A percentile compares a stretch with the other conserved stretches of the same genome.
Conservation (phyloP, 1,284 basidiomycete genomes). For the Taiwanofungus camphoratus region DNA sequence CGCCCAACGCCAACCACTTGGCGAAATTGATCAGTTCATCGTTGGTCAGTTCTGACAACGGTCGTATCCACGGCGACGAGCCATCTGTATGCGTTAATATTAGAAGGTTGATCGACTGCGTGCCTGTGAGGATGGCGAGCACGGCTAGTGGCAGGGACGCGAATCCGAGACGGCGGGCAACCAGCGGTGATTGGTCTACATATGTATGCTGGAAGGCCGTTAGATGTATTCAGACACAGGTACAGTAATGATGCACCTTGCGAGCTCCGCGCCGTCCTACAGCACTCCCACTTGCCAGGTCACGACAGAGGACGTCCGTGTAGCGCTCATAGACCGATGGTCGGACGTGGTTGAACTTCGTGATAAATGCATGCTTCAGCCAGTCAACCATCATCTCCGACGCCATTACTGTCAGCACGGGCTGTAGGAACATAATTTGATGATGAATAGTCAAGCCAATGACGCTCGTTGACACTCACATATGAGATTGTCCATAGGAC, state of each 20-base stretch:
- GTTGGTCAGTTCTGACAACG: slow-evolving; percentile 31
- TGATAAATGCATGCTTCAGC: slow-evolving; percentile 99
- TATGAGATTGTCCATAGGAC: slow-evolving; percentile 89
- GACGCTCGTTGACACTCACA: slow-evolving; percentile 34
- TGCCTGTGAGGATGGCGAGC: slow-evolving; percentile 82
- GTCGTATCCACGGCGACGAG: slow-evolving; percentile 34
- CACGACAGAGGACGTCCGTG: slow-evolving; percentile 93
- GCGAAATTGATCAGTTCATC: slow-evolving; percentile 48
- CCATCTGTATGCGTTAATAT: slow-evolving; percentile 42
- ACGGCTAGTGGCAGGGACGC: slow-evolving; percentile 90
- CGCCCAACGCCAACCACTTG: slow-evolving; percentile 61
- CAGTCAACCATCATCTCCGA: slow-evolving; percentile 97
- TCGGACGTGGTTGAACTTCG: slow-evolving; percentile 95
- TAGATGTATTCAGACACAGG: slow-evolving; percentile 3
- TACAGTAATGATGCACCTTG: too few relatives aligned
- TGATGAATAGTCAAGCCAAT: neutral
- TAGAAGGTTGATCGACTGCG: slow-evolving; percentile 72
- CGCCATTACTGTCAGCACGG: slow-evolving; percentile 84
- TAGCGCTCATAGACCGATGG: slow-evolving; percentile 95
- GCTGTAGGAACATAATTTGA: slow-evolving; percentile 39
- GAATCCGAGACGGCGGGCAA: slow-evolving; percentile 91
- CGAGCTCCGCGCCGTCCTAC: slow-evolving; percentile 59
- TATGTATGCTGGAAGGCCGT: slow-evolving; percentile 62
- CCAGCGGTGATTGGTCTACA: slow-evolving; percentile 93
- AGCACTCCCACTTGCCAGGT: slow-evolving; percentile 80